Conservation (phyloP, 78 protist species). For the Pelomyxa schiedti region DNA sequence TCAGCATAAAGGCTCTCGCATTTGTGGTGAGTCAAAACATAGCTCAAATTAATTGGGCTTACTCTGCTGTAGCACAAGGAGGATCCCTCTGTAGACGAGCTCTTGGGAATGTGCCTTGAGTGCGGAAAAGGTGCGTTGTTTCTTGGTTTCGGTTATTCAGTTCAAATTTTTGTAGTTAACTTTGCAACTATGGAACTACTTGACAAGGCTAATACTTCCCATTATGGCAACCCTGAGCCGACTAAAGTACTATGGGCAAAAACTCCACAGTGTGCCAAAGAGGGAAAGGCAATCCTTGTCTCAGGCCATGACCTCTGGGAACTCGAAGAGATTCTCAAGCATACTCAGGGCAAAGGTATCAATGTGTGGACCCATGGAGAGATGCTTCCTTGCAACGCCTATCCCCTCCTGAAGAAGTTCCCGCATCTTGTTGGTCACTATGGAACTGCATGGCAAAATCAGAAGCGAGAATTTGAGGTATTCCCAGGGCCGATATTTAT, state of each 20-base stretch:
- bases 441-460: slow-evolving; percentile 84
- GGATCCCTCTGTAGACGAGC: background rate
- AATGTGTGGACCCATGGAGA: slow-evolving; percentile 87
- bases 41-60: no score
- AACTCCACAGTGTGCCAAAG: background rate
- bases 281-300: background rate
- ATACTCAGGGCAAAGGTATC: slow-evolving; percentile 9
- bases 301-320: background rate
- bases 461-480: slow-evolving; percentile 35
- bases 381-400: slow-evolving; percentile 75
- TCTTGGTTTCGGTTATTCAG: no score
- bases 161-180: no score
- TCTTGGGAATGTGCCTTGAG: slow-evolving; percentile 11
- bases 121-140: no score
- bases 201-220: background rate
- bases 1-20: no score
- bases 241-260: background rate
- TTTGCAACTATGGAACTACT: background rate
- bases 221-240: background rate
- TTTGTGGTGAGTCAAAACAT: no score
- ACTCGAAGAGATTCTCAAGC: background rate
- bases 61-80: background rate
- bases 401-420: slow-evolving; percentile 76
- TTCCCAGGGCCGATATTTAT: slow-evolving; percentile 76
- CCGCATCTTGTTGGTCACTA: slow-evolving; percentile 55